These are phyloP conservation scores for Clavispora phyllophila DNA, from an alignment of 805 yeast species.

Conservation along the genomic window DNA sequence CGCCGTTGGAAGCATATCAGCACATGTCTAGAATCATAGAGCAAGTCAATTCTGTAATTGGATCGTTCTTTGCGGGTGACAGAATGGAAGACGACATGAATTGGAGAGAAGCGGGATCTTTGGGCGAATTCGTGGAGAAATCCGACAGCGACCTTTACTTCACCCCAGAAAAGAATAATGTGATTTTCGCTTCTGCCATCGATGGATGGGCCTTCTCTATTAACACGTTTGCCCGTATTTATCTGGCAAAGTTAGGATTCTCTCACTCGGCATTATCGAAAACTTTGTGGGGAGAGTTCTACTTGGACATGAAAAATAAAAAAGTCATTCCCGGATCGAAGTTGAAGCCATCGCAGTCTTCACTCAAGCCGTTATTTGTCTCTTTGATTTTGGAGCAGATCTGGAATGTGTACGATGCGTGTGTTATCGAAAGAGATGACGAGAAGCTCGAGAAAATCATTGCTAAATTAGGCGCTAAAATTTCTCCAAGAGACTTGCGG, in stretches of 20 bases:
- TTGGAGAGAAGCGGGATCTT: slow-evolving; percentile 64
- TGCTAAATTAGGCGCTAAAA: slow-evolving; percentile 58
- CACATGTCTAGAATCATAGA: slow-evolving; percentile 79
- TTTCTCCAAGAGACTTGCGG: slow-evolving; percentile 69
- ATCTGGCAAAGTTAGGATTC: slow-evolving; percentile 79
- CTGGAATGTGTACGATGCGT: slow-evolving; percentile 83
- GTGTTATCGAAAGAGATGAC: slow-evolving; percentile 57
- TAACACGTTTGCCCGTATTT: slow-evolving; percentile 81
- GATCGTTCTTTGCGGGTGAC: slow-evolving; percentile 89
- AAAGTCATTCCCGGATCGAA: slow-evolving; percentile 67
- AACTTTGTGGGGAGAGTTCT: slow-evolving; percentile 95
- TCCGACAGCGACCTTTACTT: slow-evolving; percentile 83
- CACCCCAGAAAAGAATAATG: slow-evolving; percentile 82
- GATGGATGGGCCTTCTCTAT: slow-evolving; percentile 98
- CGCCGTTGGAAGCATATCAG: slow-evolving; percentile 78
- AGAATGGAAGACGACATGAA: slow-evolving; percentile 81
- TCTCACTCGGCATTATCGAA: slow-evolving; percentile 72
- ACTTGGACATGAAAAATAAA: slow-evolving; percentile 83
- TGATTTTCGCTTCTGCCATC: slow-evolving; percentile 82
- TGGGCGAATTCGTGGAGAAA: slow-evolving; percentile 58
- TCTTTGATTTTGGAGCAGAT: slow-evolving; percentile 81
- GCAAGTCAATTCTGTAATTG: slow-evolving; percentile 92
- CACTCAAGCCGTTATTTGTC: slow-evolving; percentile 77
- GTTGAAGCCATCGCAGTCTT: slow-evolving; percentile 47
- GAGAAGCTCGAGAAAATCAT: slow-evolving; percentile 75